These are phyloP conservation scores for Pichia terricola DNA, from an alignment of 1,139 yeast species.

Conservation along the genomic window DNA sequence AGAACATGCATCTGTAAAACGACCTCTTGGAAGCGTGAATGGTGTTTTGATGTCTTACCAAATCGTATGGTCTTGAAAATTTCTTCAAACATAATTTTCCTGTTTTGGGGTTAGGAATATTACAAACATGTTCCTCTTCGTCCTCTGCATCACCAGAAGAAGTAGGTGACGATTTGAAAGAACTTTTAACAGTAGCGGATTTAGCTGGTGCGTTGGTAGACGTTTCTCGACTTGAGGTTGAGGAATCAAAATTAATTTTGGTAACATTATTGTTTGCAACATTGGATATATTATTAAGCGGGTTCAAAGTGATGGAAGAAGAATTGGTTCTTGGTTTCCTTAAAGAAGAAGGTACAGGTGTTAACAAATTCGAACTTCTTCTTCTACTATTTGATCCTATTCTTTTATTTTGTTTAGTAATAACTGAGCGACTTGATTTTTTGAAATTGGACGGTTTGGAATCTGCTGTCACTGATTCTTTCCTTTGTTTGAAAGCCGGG, in stretches of 20 bases:
- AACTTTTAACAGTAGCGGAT: too few relatives aligned
- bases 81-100: slow-evolving; percentile 66
- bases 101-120: slow-evolving; percentile 49
- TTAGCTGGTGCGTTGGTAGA: too few relatives aligned
- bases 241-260: background rate
- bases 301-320: slow-evolving; percentile 6
- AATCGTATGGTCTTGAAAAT: slow-evolving; percentile 89
- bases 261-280: background rate
- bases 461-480: slow-evolving; percentile 18
- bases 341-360: background rate
- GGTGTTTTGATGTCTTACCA: slow-evolving; percentile 91
- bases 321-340: slow-evolving; percentile 10
- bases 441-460: slow-evolving; percentile 7
- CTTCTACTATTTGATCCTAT: slow-evolving; percentile 10
- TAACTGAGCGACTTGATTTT: too few relatives aligned
- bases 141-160: background rate
- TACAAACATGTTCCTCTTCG: slow-evolving; percentile 41
- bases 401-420: background rate
- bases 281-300: background rate
- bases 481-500: slow-evolving; percentile 22
- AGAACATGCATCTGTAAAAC: slow-evolving; percentile 76
- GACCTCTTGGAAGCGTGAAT: slow-evolving; percentile 86
- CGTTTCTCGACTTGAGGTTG: too few relatives aligned
- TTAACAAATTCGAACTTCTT: slow-evolving; percentile 4
- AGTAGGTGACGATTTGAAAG: background rate